These are phyloP conservation scores for Flagelloscypha sp. DNA, from an alignment of 768 basidiomycete species.

Conservation along the genomic window DNA sequence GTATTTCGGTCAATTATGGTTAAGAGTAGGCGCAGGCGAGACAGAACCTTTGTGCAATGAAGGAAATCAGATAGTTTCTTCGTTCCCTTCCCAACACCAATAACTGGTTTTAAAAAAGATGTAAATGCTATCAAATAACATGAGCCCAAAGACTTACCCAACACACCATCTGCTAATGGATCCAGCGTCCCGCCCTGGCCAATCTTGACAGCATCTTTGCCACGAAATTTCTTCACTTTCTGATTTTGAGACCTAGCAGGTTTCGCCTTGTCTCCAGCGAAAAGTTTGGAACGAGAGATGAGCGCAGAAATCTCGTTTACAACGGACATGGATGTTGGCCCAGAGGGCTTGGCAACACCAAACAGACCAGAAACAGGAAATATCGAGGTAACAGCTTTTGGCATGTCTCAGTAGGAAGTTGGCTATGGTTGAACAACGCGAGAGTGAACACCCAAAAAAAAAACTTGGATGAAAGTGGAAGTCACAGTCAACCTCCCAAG, in stretches of 20 bases:
- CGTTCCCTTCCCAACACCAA: conserved; percentile 85
- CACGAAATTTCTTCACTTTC: conserved; percentile 34
- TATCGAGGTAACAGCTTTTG: conserved; percentile 44
- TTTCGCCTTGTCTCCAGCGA: conserved; percentile 53
- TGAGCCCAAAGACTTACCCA: conserved; percentile 45
- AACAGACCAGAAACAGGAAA: conserved; percentile 77
- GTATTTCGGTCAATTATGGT: conserved; percentile 6
- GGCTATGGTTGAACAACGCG: too few species aligned
- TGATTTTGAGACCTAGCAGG: conserved; percentile 43
- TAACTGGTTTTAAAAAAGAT: conserved; percentile 39
- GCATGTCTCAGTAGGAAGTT: too few species aligned
- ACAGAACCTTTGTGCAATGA: conserved; percentile 79
- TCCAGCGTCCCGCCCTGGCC: conserved; percentile 95
- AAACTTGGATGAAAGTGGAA: too few species aligned
- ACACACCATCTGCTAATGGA: conserved; percentile 90
- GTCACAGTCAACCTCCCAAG: too few species aligned
- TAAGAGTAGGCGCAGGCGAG: neutral
- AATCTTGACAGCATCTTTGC: conserved; percentile 58
- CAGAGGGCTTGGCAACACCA: conserved; percentile 85
- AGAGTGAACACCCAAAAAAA: too few species aligned
- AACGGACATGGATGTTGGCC: conserved; percentile 86
- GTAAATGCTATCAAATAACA: conserved; percentile 2
- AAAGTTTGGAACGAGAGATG: conserved; percentile 68
- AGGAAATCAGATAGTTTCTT: conserved; percentile 80
- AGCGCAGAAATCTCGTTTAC: conserved; percentile 81